Percentiles rank a stretch among this genome's conserved stretches.
phyloP scores from a whole-genome alignment of 1,284 basidiomycete genomes.

The Cyathus olla region DNA sequence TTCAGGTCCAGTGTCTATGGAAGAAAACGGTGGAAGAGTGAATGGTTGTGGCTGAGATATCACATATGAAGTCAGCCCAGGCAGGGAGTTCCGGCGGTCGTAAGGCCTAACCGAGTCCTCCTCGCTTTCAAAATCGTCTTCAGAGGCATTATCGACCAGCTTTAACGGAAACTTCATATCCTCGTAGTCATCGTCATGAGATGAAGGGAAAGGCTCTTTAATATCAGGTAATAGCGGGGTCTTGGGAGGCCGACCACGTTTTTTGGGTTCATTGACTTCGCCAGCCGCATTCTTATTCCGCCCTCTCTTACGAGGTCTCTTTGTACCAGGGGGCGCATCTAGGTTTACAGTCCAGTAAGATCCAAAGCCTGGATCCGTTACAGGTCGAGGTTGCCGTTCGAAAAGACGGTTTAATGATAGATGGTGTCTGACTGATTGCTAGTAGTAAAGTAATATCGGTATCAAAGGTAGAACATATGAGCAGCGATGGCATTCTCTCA shows the following conservation, averaged over 20 bases:
- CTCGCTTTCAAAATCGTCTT: conserved; percentile 71
- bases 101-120: conserved; percentile 60
- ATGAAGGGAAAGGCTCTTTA: conserved; percentile 3
- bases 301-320: conserved; percentile 84
- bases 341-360: conserved; percentile 89
- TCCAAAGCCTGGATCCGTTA: conserved; percentile 84
- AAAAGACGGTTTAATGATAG: conserved; percentile 83
- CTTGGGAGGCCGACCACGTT: not conserved
- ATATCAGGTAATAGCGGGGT: not conserved
- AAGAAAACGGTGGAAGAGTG: conserved; percentile 41
- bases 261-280: not conserved
- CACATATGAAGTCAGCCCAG: conserved; percentile 32
- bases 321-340: conserved; percentile 81
- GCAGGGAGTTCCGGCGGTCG: conserved; percentile 44
- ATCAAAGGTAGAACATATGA: conserved; percentile 4
- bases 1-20: conserved; percentile 44
- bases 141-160: conserved; percentile 42
- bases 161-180: conserved; percentile 18
- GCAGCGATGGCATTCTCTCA: conserved; percentile 36
- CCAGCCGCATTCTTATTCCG: conserved; percentile 61
- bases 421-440: conserved; percentile 89
- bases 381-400: conserved; percentile 81
- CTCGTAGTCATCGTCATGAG: conserved; percentile 36
- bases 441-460: conserved; percentile 7
- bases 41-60: conserved; percentile 34